phyloP scores from a whole-genome alignment of 768 basidiomycete species.

The Boletus eberwhitei region DNA sequence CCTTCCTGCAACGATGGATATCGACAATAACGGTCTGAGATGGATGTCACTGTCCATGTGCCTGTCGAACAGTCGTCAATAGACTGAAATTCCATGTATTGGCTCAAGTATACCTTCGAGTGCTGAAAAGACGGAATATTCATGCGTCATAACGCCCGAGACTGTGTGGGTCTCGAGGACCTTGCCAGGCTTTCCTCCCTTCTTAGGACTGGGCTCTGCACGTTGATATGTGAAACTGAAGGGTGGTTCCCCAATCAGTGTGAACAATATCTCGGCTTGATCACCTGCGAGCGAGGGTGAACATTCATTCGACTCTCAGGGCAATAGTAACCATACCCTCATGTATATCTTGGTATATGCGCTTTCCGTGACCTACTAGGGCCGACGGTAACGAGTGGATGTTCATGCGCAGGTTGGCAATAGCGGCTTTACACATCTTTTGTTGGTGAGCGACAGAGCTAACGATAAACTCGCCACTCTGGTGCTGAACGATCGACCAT shows the following conservation, averaged over 20 bases:
- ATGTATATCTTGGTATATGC: constrained; percentile 79
- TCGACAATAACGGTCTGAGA: constrained; percentile 85
- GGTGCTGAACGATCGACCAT: constrained; percentile 81
- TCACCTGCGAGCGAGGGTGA: constrained; percentile 51
- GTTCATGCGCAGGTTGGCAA: constrained; percentile 67
- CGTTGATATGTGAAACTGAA: constrained; percentile 96
- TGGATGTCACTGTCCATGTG: constrained; percentile 90
- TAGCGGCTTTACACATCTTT: constrained; percentile 82
- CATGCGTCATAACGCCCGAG: constrained; percentile 65
- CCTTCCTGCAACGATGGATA: constrained; percentile 72
- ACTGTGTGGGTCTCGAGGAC: constrained; percentile 93
- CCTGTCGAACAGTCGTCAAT: constrained; percentile 41
- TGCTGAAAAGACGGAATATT: constrained; percentile 91
- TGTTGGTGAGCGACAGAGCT: constrained; percentile 89
- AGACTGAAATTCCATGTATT: neutral
- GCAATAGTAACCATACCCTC: constrained; percentile 53
- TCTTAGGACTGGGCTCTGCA: constrained; percentile 64
- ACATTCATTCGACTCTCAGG: neutral
- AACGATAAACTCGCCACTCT: constrained; percentile 80
- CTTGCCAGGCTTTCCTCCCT: constrained; percentile 67
- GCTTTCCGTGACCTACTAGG: constrained; percentile 82
- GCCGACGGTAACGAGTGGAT: constrained; percentile 88
- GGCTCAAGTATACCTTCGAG: constrained; percentile 66
- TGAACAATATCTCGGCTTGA: constrained; percentile 92
- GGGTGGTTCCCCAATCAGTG: constrained; percentile 86